A percentile compares a stretch with the other conserved stretches of the same genome.
These are phyloP conservation scores for Pythium plurisporium DNA, from an alignment of 352 stramenopile genomes.

Conservation along the genomic window DNA sequence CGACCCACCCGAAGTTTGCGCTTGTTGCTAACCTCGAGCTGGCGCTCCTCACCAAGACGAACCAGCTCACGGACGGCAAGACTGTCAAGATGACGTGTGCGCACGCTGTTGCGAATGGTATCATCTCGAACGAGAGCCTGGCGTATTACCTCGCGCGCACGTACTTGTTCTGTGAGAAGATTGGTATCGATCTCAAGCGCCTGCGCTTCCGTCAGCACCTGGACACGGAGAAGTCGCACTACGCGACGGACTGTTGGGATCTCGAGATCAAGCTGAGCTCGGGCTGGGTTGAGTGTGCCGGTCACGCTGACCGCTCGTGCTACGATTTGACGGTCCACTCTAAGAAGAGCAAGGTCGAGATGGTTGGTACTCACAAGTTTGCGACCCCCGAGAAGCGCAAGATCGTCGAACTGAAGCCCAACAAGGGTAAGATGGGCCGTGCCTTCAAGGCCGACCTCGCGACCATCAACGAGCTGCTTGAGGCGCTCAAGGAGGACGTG, in stretches of 20 bases:
- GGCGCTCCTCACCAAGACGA: constrained; percentile 90
- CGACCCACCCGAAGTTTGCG: constrained; percentile 96
- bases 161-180: constrained; percentile 93
- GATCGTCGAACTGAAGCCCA: constrained; percentile 92
- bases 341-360: constrained; percentile 86
- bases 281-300: constrained; percentile 99
- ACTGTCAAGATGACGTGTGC: constrained; percentile 90
- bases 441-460: constrained; percentile 94
- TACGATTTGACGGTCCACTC: constrained; percentile 94
- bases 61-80: constrained; percentile 97
- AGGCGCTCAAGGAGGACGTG: constrained; percentile 89
- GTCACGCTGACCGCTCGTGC: constrained; percentile 97
- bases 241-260: constrained; percentile 99
- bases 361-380: constrained; percentile 87
- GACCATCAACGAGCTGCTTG: constrained; percentile 63
- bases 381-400: constrained; percentile 93
- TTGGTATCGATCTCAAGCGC: constrained; percentile 92
- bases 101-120: constrained; percentile 89
- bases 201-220: constrained; percentile 99
- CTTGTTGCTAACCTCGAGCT: constrained; percentile 85
- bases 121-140: constrained; percentile 98
- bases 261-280: constrained; percentile 98
- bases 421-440: constrained; percentile 96
- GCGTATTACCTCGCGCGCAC: constrained; percentile 99
- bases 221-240: constrained; percentile 99